Percentiles rank a stretch among this genome's conserved stretches.
Conservation (phyloP, 1,284 basidiomycete genomes). For the Apiotrichum porosum region DNA sequence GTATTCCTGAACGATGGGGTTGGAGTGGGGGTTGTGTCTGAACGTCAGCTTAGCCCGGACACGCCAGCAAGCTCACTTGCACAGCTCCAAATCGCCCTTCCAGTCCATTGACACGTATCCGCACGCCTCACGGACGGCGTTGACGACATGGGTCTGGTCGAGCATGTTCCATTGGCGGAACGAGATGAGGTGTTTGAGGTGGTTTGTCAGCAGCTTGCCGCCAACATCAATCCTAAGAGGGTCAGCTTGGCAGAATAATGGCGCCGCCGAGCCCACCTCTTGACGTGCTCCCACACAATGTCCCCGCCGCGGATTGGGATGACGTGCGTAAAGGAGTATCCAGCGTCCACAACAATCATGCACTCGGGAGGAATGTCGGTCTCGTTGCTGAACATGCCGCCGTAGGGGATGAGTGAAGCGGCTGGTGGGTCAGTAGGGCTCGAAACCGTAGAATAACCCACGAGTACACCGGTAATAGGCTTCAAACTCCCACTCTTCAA, state of each 20-base stretch:
- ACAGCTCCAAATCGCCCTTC: constrained; percentile 67
- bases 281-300: constrained; percentile 71
- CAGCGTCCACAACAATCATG: constrained; percentile 75
- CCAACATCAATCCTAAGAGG: constrained; percentile 80
- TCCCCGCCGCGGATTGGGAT: constrained; percentile 74
- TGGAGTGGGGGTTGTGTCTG: constrained; percentile 46
- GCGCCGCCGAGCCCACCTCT: constrained; percentile 58
- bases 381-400: constrained; percentile 57
- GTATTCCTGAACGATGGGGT: constrained; percentile 76
- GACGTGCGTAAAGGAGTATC: constrained; percentile 88
- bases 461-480: constrained; percentile 75
- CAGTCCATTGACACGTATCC: constrained; percentile 80
- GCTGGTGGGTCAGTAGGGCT: constrained; percentile 56
- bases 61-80: constrained; percentile 73
- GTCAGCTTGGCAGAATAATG: constrained; percentile 2
- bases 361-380: constrained; percentile 63
- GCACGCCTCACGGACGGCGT: constrained; percentile 78
- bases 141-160: constrained; percentile 85
- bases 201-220: constrained; percentile 89
- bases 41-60: no score
- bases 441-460: constrained; percentile 50
- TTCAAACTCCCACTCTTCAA: constrained; percentile 91
- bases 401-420: constrained; percentile 69
- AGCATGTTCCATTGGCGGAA: constrained; percentile 98
- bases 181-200: constrained; percentile 86